phyloP scores from a whole-genome alignment of 352 stramenopile genomes.

The Phytopythium boreale region DNA sequence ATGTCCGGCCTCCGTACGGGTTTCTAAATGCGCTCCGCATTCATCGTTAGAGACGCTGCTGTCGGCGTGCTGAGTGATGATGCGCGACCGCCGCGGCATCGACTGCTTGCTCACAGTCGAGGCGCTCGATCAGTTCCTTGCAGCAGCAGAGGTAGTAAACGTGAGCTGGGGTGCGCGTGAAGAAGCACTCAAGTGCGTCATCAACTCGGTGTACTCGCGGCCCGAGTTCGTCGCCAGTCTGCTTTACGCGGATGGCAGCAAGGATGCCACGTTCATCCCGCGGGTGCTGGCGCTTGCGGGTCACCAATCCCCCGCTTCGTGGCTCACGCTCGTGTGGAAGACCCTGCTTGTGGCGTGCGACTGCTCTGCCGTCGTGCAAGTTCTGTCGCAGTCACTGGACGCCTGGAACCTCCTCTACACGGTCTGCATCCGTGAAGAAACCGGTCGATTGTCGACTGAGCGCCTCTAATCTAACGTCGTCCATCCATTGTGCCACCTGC shows the following conservation, averaged over 20 bases:
- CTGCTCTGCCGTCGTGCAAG: conserved; percentile 21
- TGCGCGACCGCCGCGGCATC: conserved; percentile 65
- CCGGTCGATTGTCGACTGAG: not conserved
- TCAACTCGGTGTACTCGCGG: conserved; percentile 64
- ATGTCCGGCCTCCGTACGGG: not conserved
- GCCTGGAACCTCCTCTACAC: conserved; percentile 41
- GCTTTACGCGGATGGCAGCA: conserved; percentile 12
- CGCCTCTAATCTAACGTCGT: not conserved
- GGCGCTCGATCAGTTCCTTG: conserved; percentile 35
- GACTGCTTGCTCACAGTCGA: conserved; percentile 43
- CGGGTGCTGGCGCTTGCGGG: conserved; percentile 31
- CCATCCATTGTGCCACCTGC: not conserved
- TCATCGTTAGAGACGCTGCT: conserved; percentile 20
- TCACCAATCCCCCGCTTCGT: conserved; percentile 20
- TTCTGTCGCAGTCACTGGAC: conserved; percentile 26
- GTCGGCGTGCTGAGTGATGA: conserved; percentile 46
- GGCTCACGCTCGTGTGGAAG: conserved; percentile 63
- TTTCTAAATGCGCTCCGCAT: not conserved
- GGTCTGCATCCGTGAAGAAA: conserved; percentile 16
- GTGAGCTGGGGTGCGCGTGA: conserved; percentile 25
- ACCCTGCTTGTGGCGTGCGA: conserved; percentile 50
- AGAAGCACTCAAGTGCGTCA: conserved; percentile 64
- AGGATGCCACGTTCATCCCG: conserved; percentile 7
- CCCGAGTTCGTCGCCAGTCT: conserved; percentile 46
- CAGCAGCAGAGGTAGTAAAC: conserved; percentile 13